Evolutionary conservation across 129 eudicot genomes (phyloP).

Genomic region (Dittrichia graveolens): DNA sequence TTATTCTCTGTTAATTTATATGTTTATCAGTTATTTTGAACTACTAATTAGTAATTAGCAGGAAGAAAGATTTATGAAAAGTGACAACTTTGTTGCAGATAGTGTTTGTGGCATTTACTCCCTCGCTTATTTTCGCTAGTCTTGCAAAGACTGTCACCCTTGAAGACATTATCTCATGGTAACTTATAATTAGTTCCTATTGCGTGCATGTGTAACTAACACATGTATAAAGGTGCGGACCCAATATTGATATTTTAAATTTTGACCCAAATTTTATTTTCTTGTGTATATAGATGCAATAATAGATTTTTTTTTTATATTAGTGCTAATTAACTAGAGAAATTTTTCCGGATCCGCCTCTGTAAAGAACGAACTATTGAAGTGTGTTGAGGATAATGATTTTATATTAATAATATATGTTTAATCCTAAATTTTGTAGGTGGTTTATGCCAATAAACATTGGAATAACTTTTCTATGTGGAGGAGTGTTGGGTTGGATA

Average conservation of each 20-base stretch:
- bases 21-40: neutral
- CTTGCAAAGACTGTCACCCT: constrained; percentile 77
- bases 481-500: constrained; percentile 76
- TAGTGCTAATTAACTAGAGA: neutral
- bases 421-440: constrained; percentile 41
- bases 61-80: neutral
- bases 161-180: constrained; percentile 80
- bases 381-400: too few species aligned
- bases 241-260: too few species aligned
- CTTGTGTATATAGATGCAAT: too few species aligned
- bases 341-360: too few species aligned
- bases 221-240: too few species aligned
- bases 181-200: constrained; percentile 20
- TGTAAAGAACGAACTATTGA: too few species aligned
- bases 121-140: constrained; percentile 67
- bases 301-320: too few species aligned
- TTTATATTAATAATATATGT: neutral
- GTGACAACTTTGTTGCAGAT: constrained; percentile 39
- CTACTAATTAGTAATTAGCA: too few species aligned
- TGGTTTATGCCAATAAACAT: constrained; percentile 85
- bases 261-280: too few species aligned
- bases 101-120: constrained; percentile 81
- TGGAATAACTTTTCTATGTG: constrained; percentile 62
- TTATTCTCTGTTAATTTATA: neutral
- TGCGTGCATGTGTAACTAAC: neutral